A percentile compares a stretch with the other conserved stretches of the same genome.
phyloP scores from a whole-genome alignment of 2,329 filamentous ascomycete species.

The Sclerotinia minor region DNA sequence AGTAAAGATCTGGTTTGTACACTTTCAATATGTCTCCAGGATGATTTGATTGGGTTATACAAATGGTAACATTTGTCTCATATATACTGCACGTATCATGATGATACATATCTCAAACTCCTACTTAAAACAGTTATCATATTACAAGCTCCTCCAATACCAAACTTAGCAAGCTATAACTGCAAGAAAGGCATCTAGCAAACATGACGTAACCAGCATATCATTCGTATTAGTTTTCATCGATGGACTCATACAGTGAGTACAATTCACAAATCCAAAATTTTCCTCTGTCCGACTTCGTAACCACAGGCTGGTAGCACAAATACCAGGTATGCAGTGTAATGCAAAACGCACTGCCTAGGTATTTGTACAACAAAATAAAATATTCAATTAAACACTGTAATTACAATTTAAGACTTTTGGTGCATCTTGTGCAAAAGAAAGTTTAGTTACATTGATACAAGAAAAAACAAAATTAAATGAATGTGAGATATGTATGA shows the following conservation, averaged over 20 bases:
- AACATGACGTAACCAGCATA: background rate
- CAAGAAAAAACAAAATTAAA: background rate
- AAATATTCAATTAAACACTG: background rate
- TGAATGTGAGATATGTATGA: background rate
- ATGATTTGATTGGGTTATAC: background rate
- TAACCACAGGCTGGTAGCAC: background rate
- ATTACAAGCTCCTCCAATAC: too few relatives aligned
- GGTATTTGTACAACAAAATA: constrained; percentile 1
- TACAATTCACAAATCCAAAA: background rate
- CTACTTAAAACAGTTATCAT: too few relatives aligned
- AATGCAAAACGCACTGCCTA: too few relatives aligned
- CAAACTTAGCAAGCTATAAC: background rate
- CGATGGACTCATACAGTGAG: background rate
- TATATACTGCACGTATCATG: background rate
- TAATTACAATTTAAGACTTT: background rate
- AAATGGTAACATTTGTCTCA: background rate
- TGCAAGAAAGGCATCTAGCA: background rate
- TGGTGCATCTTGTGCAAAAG: background rate
- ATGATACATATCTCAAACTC: too few relatives aligned
- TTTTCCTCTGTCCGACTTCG: background rate
- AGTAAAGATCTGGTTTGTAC: background rate
- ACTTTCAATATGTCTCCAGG: background rate
- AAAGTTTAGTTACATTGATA: constrained; percentile 4
- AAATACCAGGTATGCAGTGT: background rate
- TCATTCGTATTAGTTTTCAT: background rate